A percentile compares a stretch with the other conserved stretches of the same genome.
Evolutionary conservation across 192 early-diverging fungal species (phyloP).

Genomic region (Podila verticillata): DNA sequence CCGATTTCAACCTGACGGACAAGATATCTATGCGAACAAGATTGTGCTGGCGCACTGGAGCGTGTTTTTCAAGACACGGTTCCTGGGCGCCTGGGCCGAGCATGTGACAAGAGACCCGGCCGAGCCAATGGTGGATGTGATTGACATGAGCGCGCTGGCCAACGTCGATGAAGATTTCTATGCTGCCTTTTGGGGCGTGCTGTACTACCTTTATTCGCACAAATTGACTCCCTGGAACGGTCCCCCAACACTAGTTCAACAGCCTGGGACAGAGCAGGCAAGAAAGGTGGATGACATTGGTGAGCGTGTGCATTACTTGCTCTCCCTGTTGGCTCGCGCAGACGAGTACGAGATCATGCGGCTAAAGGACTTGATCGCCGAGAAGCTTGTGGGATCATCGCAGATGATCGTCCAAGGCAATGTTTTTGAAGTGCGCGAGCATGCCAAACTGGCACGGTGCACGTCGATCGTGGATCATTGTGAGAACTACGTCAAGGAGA

Average conservation of each 20-base stretch:
- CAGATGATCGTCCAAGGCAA: slow-evolving; percentile 11
- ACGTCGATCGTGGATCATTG: slow-evolving; percentile 9
- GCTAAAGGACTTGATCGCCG: slow-evolving; percentile 15
- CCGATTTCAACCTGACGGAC: background rate
- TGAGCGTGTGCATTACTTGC: slow-evolving; percentile 16
- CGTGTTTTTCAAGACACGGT: slow-evolving; percentile 4
- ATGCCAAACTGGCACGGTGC: background rate
- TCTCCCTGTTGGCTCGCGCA: slow-evolving; percentile 1
- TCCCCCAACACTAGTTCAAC: background rate
- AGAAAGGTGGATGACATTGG: background rate
- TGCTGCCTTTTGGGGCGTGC: slow-evolving; percentile 13
- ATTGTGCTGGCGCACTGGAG: slow-evolving; percentile 16
- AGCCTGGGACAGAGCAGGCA: background rate
- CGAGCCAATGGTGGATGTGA: slow-evolving; percentile 1
- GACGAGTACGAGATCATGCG: background rate
- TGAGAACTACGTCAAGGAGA: slow-evolving; percentile 10
- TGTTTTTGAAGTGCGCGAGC: slow-evolving; percentile 6
- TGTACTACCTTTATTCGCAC: slow-evolving; percentile 23
- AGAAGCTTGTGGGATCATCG: slow-evolving; percentile 5
- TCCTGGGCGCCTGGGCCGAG: slow-evolving; percentile 9
- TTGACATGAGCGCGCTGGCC: slow-evolving; percentile 3
- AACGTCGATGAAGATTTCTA: background rate
- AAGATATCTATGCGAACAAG: slow-evolving; percentile 26
- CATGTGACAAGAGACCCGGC: background rate
- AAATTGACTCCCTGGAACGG: slow-evolving; percentile 4